These are phyloP conservation scores for Exophiala alcalophila DNA, from an alignment of 2,329 filamentous ascomycete species.

Conservation along the genomic window DNA sequence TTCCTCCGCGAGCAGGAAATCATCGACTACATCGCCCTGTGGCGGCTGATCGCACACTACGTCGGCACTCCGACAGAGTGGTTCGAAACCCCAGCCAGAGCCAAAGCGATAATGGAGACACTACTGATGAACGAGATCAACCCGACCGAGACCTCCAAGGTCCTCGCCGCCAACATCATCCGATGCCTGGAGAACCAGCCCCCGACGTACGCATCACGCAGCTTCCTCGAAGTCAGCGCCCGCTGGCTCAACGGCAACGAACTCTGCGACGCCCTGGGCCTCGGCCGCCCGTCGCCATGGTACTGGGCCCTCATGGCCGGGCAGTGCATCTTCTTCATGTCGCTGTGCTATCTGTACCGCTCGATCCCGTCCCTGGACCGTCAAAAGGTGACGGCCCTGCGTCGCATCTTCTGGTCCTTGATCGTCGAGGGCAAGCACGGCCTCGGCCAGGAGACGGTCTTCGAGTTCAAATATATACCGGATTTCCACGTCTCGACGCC, in stretches of 20 bases:
- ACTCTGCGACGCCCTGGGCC: constrained; percentile 58
- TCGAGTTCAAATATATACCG: constrained; percentile 70
- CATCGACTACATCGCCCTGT: constrained; percentile 68
- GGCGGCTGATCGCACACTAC: constrained; percentile 70
- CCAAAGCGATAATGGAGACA: constrained; percentile 65
- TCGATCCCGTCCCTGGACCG: constrained; percentile 48
- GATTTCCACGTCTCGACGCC: constrained; percentile 49
- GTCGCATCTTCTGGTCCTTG: constrained; percentile 56
- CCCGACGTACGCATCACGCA: constrained; percentile 62
- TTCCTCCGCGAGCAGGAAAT: constrained; percentile 61
- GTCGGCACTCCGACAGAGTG: constrained; percentile 65
- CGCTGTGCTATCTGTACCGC: constrained; percentile 46
- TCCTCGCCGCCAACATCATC: constrained; percentile 74
- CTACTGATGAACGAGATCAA: constrained; percentile 64
- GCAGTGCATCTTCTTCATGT: constrained; percentile 65
- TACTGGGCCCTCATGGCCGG: constrained; percentile 60
- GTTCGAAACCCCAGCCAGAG: constrained; percentile 54
- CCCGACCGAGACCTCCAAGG: constrained; percentile 60
- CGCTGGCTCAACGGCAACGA: constrained; percentile 68
- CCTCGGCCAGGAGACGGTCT: constrained; percentile 56
- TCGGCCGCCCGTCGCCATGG: constrained; percentile 56
- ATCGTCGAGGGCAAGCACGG: constrained; percentile 64
- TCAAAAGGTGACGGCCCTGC: constrained; percentile 52
- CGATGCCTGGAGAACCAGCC: constrained; percentile 63
- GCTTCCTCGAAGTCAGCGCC: constrained; percentile 65